These are phyloP conservation scores for Millerago galiae DNA, from an alignment of 805 yeast species.

Conservation along the genomic window DNA sequence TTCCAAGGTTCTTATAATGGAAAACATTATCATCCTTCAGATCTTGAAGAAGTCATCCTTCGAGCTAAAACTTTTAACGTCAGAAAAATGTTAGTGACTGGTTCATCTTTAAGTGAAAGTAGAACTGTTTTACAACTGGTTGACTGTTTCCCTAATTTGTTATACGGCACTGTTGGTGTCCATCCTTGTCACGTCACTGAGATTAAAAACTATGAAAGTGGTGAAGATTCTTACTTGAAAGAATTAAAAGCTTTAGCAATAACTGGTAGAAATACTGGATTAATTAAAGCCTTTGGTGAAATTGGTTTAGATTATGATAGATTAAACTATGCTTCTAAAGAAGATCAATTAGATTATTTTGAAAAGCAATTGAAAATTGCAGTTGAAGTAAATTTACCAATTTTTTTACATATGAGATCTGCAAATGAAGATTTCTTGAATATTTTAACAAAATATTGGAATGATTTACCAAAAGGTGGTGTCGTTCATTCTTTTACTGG, in stretches of 20 bases:
- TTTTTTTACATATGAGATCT: constrained; percentile 86
- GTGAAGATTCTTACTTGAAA: constrained; percentile 35
- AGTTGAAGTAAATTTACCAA: constrained; percentile 55
- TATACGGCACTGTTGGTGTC: constrained; percentile 80
- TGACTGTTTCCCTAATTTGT: constrained; percentile 20
- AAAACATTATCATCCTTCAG: constrained; percentile 58
- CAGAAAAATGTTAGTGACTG: constrained; percentile 69
- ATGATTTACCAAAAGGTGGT: constrained; percentile 37
- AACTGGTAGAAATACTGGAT: constrained; percentile 41
- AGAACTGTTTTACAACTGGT: constrained; percentile 54
- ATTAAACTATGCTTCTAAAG: constrained; percentile 63
- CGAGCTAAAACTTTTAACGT: constrained; percentile 68
- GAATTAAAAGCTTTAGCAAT: constrained; percentile 43
- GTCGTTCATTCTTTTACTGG: constrained; percentile 97
- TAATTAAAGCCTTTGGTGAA: constrained; percentile 86
- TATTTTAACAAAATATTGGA: constrained; percentile 52
- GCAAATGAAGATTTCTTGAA: constrained; percentile 74
- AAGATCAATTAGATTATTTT: constrained; percentile 63
- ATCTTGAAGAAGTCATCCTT: constrained; percentile 53
- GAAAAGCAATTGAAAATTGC: constrained; percentile 66
- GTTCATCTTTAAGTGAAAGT: constrained; percentile 69
- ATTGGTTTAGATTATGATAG: constrained; percentile 94
- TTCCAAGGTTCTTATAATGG: constrained; percentile 77
- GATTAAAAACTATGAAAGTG: constrained; percentile 26
- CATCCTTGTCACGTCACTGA: constrained; percentile 87